Percentiles rank a stretch among this genome's conserved stretches.
These are phyloP conservation scores for Umbelopsis vinacea DNA, from an alignment of 192 early-diverging fungal genomes.

Conservation along the genomic window DNA sequence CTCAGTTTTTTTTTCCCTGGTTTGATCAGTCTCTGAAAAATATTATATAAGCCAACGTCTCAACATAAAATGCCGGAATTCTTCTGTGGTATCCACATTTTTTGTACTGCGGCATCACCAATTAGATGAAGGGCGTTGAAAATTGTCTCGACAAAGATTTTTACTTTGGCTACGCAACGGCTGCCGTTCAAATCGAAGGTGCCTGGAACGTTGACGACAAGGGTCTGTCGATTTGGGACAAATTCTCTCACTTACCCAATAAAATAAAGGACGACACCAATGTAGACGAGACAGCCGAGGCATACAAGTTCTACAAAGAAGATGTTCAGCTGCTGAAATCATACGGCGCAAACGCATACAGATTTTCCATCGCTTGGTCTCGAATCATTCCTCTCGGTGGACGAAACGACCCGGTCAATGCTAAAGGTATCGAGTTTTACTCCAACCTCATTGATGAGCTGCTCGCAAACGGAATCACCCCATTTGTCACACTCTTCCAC, in stretches of 20 bases:
- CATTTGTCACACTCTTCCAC: slow-evolving; percentile 3
- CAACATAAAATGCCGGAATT: not conserved
- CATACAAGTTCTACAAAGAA: slow-evolving; percentile 42
- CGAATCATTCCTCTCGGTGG: slow-evolving; percentile 48
- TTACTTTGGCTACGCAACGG: slow-evolving; percentile 34
- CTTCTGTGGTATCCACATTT: not conserved
- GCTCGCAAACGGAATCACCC: not conserved
- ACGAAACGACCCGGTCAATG: slow-evolving; percentile 37
- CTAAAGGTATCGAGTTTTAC: slow-evolving; percentile 47
- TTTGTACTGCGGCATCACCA: not conserved
- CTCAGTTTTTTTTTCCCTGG: too few species aligned
- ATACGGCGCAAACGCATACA: slow-evolving; percentile 41
- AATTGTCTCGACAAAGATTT: slow-evolving; percentile 26
- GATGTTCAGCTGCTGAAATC: slow-evolving; percentile 39
- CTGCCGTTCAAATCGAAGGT: slow-evolving; percentile 53
- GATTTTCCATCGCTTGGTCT: slow-evolving; percentile 53
- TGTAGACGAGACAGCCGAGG: slow-evolving; percentile 44
- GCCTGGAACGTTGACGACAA: slow-evolving; percentile 46
- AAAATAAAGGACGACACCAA: slow-evolving; percentile 32
- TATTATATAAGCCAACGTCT: too few species aligned
- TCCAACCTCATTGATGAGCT: slow-evolving; percentile 47
- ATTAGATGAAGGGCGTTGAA: not conserved
- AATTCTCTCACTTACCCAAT: slow-evolving; percentile 33
- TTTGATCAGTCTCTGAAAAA: too few species aligned
- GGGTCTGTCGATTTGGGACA: slow-evolving; percentile 51